Evolutionary conservation across 1,284 basidiomycete genomes (phyloP), one percentile per base, ranked within the genome.

Genomic region (Irpex sp.): DNA sequence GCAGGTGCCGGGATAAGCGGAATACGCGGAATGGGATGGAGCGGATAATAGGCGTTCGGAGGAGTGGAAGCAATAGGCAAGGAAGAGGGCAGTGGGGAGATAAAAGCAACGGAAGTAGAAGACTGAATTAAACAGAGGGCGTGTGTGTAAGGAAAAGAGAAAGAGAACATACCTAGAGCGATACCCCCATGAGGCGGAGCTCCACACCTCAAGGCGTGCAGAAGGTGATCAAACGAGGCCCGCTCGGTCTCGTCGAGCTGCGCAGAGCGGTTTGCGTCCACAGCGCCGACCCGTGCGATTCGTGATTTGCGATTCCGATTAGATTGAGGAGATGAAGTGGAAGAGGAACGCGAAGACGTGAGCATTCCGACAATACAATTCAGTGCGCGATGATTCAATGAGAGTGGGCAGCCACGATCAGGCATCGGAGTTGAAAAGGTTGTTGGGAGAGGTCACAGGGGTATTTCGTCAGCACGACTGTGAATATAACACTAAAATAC

Each of bases 111-210:
- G 15, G 39, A 15, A 43, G 39, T 0, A 8, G 39, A 43, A 43
- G 39, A 43, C 1, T 43, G 39, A 43, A 43, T 9, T 8, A 3
- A 39, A 15, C 15, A 15, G 37, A 39, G 15, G 15, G 37, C 21
- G 21, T 21, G 26, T 26, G 26, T 26, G 26, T 2, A 43, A 43
- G 39, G 5, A 5, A 9, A 8, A 51, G 21, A 19, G 49, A 26
- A 15, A 17, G n/a, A 17, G 21, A 19, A 26, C 66, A 35, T 72
- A 92, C 94, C 94, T 61, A 97, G 79, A 0, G 95, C 95, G 61
- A 98, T 92, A 50, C 95, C 95, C n/a, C 92, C 95, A 76, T 98
- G 95, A 65, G 95, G 95, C 9, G 95, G 96, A 5, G 96, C 95
- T 63, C 95, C 95, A 74, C 87, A 93, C 68, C 82, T 81, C 59